phyloP scores from a whole-genome alignment of 2,329 filamentous ascomycete species.

The Xylaria sp. region DNA sequence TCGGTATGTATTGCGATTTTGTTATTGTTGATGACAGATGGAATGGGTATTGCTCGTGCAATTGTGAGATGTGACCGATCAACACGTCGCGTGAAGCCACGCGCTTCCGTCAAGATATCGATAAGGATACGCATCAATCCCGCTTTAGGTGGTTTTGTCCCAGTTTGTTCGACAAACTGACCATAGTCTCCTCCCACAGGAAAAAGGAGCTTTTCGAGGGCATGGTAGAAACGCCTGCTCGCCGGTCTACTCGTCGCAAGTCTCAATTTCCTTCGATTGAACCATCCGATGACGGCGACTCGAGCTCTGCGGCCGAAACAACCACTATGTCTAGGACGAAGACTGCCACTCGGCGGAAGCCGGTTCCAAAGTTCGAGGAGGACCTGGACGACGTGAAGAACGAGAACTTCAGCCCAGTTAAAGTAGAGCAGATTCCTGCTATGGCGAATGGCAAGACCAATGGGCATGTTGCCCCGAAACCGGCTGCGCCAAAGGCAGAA shows the following conservation, averaged over 20 bases:
- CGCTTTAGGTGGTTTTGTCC: slow-evolving; percentile 4
- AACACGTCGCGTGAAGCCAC: not conserved
- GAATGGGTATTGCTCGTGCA: not conserved
- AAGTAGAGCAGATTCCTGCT: slow-evolving; percentile 43
- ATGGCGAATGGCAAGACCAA: slow-evolving; percentile 43
- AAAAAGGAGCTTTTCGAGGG: slow-evolving; percentile 72
- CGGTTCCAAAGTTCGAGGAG: slow-evolving; percentile 62
- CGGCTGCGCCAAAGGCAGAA: slow-evolving; percentile 27
- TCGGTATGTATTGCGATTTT: slow-evolving; percentile 37
- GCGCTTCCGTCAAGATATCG: not conserved
- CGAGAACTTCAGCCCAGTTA: slow-evolving; percentile 48
- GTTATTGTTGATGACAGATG: not conserved
- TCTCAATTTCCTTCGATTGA: slow-evolving; percentile 57
- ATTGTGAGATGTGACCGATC: not conserved
- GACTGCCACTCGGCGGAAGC: slow-evolving; percentile 58
- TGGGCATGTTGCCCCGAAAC: slow-evolving; percentile 37
- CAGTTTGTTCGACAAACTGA: slow-evolving; percentile 15
- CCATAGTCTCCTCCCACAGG: slow-evolving; percentile 49
- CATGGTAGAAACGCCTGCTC: slow-evolving; percentile 68
- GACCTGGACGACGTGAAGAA: slow-evolving; percentile 54
- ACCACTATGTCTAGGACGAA: slow-evolving; percentile 46
- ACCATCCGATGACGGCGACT: slow-evolving; percentile 62
- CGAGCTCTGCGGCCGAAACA: slow-evolving; percentile 60
- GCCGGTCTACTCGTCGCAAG: slow-evolving; percentile 62
- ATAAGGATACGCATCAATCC: not conserved